Evolutionary conservation across 1,284 basidiomycete species (phyloP).

Genomic region (Ganoderma lingzhi): DNA sequence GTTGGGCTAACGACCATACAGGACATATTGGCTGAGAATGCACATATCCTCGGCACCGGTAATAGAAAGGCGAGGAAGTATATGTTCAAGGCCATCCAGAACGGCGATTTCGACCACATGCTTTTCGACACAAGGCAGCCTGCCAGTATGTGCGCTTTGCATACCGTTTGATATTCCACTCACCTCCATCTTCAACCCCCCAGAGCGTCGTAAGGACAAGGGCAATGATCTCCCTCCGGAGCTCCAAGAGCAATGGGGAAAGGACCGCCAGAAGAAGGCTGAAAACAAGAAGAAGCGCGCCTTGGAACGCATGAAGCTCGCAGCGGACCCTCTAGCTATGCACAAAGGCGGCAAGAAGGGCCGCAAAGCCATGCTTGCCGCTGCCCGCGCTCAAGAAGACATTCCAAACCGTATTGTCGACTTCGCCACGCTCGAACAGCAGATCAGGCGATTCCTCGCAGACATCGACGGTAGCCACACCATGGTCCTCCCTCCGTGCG

Average conservation of each 20-base stretch:
- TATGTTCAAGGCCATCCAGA: conserved; percentile 69
- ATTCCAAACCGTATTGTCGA: conserved; percentile 63
- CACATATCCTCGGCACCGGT: conserved; percentile 44
- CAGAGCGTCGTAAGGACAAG: conserved; percentile 67
- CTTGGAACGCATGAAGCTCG: conserved; percentile 60
- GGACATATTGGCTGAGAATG: conserved; percentile 57
- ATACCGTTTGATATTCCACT: not conserved
- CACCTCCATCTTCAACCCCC: not conserved
- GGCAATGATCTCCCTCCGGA: conserved; percentile 67
- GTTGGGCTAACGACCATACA: conserved; percentile 28
- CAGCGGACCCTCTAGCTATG: conserved; percentile 59
- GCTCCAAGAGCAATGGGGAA: conserved; percentile 79
- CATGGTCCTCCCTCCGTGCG: conserved; percentile 80
- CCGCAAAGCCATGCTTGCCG: conserved; percentile 67
- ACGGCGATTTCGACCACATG: conserved; percentile 54
- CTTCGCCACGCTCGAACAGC: conserved; percentile 64
- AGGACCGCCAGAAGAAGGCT: conserved; percentile 85
- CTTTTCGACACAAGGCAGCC: conserved; percentile 38
- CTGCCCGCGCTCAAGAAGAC: conserved; percentile 56
- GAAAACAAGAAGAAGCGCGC: conserved; percentile 74
- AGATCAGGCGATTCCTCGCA: conserved; percentile 75
- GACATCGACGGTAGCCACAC: conserved; percentile 57
- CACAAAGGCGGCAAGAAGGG: conserved; percentile 76
- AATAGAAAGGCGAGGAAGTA: conserved; percentile 63
- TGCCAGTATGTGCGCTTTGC: conserved; percentile 36